Base-by-base conservation (phyloP, 2,329 filamentous ascomycete genomes). In the Scedosporium apiospermum region DNA sequence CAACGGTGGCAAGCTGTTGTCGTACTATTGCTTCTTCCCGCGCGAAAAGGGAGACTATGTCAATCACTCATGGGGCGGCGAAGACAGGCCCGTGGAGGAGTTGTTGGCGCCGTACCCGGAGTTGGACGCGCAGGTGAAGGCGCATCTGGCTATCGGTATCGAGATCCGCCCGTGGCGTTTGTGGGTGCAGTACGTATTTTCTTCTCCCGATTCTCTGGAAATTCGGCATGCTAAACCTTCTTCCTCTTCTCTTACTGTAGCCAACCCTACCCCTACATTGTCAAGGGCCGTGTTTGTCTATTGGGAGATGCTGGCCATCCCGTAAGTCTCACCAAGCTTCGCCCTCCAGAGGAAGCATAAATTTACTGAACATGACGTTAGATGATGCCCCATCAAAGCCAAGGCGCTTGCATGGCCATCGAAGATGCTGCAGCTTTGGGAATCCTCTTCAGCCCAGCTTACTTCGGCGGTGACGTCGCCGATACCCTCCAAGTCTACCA, bases 21-120 rank as follows among this genome's bases (percentile, higher is more conserved):
- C 85, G 0, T 89, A 87, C 74, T 89, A 89, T 73, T 88, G 85
- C 72, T 88, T 88, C 75, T 88, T 86, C 70, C 80, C 84, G 0
- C 77, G 82, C 1, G 77, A 80, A 5, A 77, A 79, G 64, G 83
- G 83, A 6, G 84, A 89, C 69, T 88, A 85, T 69, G 77, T 78
- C 3, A 81, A 74, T 53, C 85, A 89, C 61, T 78, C 77, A 9
- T 88, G 86, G 85, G 83, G 80, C 0, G 75, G 75, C 0, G 80
- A 82, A 27, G 78, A 77, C 6, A 69, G 73, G 1, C 78, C 82
- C 0, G 76, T 84, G 0, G 82, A 85, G 62, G 83, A 88, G 65
- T 74, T 89, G 0, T 75, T 89, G 4, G 78, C 76, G 0, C 83
- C 83, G 0, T 89, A 83, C 64, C 84, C 83, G 0, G 75, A 82